Percentiles rank a stretch among this genome's conserved stretches.
phyloP scores from a whole-genome alignment of 2,329 filamentous ascomycete species.

The Biscogniauxia mediterranea region DNA sequence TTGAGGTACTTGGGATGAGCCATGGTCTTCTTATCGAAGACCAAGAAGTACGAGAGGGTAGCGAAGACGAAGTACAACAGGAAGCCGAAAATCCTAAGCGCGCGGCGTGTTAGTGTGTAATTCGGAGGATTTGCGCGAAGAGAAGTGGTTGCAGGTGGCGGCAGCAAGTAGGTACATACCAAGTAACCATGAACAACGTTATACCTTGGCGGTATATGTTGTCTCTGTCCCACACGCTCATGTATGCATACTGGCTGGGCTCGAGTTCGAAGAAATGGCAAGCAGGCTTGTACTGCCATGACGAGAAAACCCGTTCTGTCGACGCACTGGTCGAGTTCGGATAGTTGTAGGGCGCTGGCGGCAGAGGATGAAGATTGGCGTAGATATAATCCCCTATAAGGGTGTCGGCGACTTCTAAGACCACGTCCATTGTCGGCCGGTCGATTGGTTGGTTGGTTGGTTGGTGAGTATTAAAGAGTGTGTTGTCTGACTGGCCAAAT shows the following conservation, averaged over 20 bases:
- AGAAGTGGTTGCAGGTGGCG: background rate
- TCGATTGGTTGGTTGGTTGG: conserved; percentile 29
- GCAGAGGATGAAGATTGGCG: conserved; percentile 65
- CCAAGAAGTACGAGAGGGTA: conserved; percentile 77
- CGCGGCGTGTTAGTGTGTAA: conserved; percentile 12
- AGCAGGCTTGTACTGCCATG: conserved; percentile 71
- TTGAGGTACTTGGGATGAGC: conserved; percentile 93
- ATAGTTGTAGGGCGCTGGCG: conserved; percentile 51
- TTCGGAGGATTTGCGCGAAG: background rate
- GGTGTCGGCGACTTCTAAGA: conserved; percentile 81
- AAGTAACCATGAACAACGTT: conserved; percentile 80
- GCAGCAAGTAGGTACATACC: conserved; percentile 52
- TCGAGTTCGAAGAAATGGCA: conserved; percentile 66
- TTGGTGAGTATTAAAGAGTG: conserved; percentile 4
- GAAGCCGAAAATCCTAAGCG: conserved; percentile 77
- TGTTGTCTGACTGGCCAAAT: background rate
- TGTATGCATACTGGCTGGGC: conserved; percentile 74
- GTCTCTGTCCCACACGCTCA: conserved; percentile 75
- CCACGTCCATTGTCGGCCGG: conserved; percentile 75
- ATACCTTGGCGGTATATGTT: conserved; percentile 72
- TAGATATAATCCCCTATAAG: conserved; percentile 80
- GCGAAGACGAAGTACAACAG: conserved; percentile 84
- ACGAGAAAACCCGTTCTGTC: conserved; percentile 48
- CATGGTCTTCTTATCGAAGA: conserved; percentile 89
- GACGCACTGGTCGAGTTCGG: conserved; percentile 47